Base-by-base conservation (phyloP, 306 rosid genomes). In the Glycine tomentella region DNA sequence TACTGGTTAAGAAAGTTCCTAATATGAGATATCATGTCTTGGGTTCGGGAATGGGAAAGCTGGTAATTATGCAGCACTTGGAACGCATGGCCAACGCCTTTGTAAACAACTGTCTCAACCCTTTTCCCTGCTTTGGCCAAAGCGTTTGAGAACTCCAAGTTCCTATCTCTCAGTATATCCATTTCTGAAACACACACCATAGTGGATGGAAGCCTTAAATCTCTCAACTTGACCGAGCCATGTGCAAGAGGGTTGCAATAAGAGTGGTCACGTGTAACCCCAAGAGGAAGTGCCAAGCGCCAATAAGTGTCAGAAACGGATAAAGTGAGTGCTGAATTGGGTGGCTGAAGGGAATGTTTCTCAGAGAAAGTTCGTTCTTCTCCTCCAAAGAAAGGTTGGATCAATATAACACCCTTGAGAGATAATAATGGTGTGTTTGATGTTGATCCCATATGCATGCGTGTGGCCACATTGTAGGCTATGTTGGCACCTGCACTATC, bases 401-500 rank as follows among this genome's bases (percentile, higher is more conserved):
- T 91, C 89, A 95, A 78, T 38, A 95, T 79, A 16, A 84, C 51
- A 66, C 93, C 97, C 59, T 84, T 92, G 33, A 91, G 81, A 66
- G 59, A 13, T 7, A 90, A 25, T 25, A 25, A 65, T 0, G 91
- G 91, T 3, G 87, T 17, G 53, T n/a, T 38, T 42, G 72, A 14
- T 51, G 56, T 42, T 70, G 90, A 77, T 49, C 81, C 83, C 5
- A 86, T 25, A 25, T 25, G 31, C 31, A 25, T 9, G 40, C 87
- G 87, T 7, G 87, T 69, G 75, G 88, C 86, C 34, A 89, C 90
- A 83, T 90, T 88, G 89, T 83, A 93, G 56, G 96, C 97, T 62
- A 95, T 85, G 87, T 91, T 95, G 53, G 95, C 97, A 6, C 97
- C 96, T n/a, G 97, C 94, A 75, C 99, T 95, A 34, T 95, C 99